Evolutionary conservation across 1,284 basidiomycete species (phyloP), one percentile per base, ranked within the genome.

Genomic region (Tylopilus sp.): DNA sequence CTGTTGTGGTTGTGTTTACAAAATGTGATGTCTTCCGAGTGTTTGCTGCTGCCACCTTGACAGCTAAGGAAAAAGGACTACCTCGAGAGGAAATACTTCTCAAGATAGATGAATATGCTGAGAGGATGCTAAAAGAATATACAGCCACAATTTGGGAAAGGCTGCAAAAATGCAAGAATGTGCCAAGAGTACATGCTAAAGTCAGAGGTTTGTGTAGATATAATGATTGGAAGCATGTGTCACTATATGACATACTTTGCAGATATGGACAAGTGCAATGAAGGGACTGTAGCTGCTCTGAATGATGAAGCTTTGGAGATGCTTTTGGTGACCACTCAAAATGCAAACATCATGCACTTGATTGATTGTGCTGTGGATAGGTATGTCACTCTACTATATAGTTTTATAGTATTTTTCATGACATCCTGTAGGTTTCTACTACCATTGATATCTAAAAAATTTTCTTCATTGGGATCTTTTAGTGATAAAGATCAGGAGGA

Each of bases 1-100:
- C 57, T 38, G 57, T 58, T 44, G 57, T 58, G n/a, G 32, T 58
- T 36, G 57, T 58, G 32, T 36, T 58, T 16, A 58, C 57, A 12
- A 58, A 58, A 38, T 58, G 57, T 58, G 57, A 58, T 58, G 47
- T 32, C 15, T 18, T 58, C 6, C 10, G 2, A 18, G 33, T 32
- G 1, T 12, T 38, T 18, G 57, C 57, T 38, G 36, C 24, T 36
- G n/a, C 32, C 2, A 13, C 36, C 24, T 44, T 58, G 1, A 49
- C 3, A n/a, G 19, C 41, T 36, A 12, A n/a, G 10, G 57, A 58
- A 7, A 47, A 8, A 16, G 13, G 49, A 16, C 26, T 58, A 13
- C 57, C 57, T 33, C 19, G 19, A n/a, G 12, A 33, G 33, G 32
- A 51, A 18, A n/a, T 5, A 6, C 13, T 38, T 2, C 8, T 15